A percentile compares a stretch with the other conserved stretches of the same genome.
Evolutionary conservation across 2,329 filamentous ascomycete genomes (phyloP).

Genomic region (Fusarium chuoi): DNA sequence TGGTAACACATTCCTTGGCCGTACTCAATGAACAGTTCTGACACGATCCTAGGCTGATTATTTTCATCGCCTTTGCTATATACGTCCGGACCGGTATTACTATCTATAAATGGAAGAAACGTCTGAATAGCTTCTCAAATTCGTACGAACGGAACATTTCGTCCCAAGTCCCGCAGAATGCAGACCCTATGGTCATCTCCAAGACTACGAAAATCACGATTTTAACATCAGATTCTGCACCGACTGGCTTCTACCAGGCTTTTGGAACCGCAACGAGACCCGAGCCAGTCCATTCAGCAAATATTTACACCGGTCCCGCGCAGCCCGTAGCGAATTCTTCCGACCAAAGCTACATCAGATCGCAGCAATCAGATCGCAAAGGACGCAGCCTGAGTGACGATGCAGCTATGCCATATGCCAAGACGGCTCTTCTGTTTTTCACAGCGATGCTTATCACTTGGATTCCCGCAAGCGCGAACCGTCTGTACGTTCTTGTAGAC

Average conservation of each 20-base stretch:
- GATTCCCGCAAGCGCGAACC: constrained; percentile 12
- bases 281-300: constrained; percentile 1
- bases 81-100: not conserved
- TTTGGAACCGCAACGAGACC: not conserved
- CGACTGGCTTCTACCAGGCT: not conserved
- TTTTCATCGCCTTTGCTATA: not conserved
- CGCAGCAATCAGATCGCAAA: not conserved
- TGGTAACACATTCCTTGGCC: not conserved
- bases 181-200: not conserved
- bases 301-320: not conserved
- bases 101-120: constrained; percentile 12
- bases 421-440: constrained; percentile 4
- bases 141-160: not conserved
- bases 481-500: constrained; percentile 6
- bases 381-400: not conserved
- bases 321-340: not conserved
- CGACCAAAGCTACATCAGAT: not conserved
- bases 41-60: constrained; percentile 1
- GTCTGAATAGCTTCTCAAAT: not conserved
- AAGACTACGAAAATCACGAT: constrained; percentile 10
- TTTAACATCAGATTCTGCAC: not conserved
- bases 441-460: constrained; percentile 10
- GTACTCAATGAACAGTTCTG: not conserved
- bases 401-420: constrained; percentile 9
- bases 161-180: not conserved